Evolutionary conservation across 1,284 basidiomycete genomes (phyloP), one percentile per base, ranked within the genome.

Genomic region (Ustilago esculenta): DNA sequence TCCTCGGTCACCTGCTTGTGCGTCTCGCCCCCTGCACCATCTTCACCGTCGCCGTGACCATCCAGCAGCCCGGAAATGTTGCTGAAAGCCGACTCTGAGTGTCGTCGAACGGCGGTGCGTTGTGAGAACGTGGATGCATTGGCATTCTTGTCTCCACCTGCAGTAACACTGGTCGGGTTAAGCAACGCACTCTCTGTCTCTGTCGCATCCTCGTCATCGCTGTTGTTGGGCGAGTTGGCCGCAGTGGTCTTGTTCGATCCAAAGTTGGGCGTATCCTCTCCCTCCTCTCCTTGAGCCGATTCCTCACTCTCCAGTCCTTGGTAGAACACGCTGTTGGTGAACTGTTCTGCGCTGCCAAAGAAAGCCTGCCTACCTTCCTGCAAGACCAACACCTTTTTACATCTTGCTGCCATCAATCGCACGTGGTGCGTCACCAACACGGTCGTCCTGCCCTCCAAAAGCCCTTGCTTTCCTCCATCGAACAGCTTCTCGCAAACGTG

Each of bases 331-430:
- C 86, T 85, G 27, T 85, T 73, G 78, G 87, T 85, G 7, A 90
- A 84, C 17, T 86, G 87, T 47, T 85, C 72, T 68, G 86, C 89
- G 1, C 86, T 87, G 20, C 89, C 89, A 69, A 86, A 82, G 78
- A 90, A 89, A 4, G 83, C 86, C 34, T 90, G 86, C 5, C 79
- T 79, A 4, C 90, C 90, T 52, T 90, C 85, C 21, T 91, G 90
- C 81, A 91, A 86, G 35, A 89, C 86, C 76, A 90, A 88, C 44
- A 92, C 88, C 73, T 87, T 86, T 40, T 63, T 72, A 24, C 71
- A 73, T 17, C 86, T 86, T 55, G 87, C 87, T 0, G 90, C 83
- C 14, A 90, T 65, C 57, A 82, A 76, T 18, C 81, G 44, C 3
- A 79, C 81, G 44, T 83, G 82, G 4, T 83, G 83, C 18, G 81